phyloP scores from a whole-genome alignment of 225 moss, liverwort and hornwort genomes.

The Pseudoscleropodium purum region DNA sequence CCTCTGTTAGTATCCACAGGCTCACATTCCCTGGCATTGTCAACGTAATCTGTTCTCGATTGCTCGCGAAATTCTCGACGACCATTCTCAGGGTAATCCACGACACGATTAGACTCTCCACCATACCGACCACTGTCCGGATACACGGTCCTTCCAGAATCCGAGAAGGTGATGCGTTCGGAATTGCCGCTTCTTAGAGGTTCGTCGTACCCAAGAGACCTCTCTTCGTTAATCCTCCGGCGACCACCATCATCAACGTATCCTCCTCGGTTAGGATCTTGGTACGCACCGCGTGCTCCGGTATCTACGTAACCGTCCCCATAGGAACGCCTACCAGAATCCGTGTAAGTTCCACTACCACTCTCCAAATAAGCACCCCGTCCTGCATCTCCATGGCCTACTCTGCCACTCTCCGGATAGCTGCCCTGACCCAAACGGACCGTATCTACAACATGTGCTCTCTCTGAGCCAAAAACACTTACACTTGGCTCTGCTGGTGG shows the following conservation, averaged over 20 bases:
- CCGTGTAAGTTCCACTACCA: slow-evolving; percentile 22
- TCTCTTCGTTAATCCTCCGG: slow-evolving; percentile 43
- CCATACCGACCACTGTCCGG: slow-evolving; percentile 34
- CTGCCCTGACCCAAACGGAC: slow-evolving; percentile 28
- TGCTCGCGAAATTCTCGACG: slow-evolving; percentile 41
- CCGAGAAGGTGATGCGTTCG: slow-evolving; percentile 62
- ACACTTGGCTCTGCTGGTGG: slow-evolving; percentile 23
- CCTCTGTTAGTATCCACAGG: slow-evolving; percentile 25
- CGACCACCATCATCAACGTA: slow-evolving; percentile 33
- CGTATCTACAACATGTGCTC: slow-evolving; percentile 12
- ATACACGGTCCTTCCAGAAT: slow-evolving; percentile 44
- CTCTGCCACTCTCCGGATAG: slow-evolving; percentile 37
- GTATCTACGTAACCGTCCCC: slow-evolving; percentile 38
- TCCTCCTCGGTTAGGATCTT: slow-evolving; percentile 28
- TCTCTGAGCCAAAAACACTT: slow-evolving; percentile 15
- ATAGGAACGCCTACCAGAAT: slow-evolving; percentile 26
- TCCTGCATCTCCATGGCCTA: slow-evolving; percentile 19
- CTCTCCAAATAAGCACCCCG: slow-evolving; percentile 30
- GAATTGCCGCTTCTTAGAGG: slow-evolving; percentile 45
- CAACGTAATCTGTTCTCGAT: slow-evolving; percentile 22
- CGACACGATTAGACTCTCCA: slow-evolving; percentile 33
- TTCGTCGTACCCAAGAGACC: slow-evolving; percentile 47
- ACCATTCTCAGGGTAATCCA: slow-evolving; percentile 33
- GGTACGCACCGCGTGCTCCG: slow-evolving; percentile 29
- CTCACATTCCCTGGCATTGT: slow-evolving; percentile 30